A percentile compares a stretch with the other conserved stretches of the same genome.
Conservation (phyloP, 2,329 filamentous ascomycete species). For the Colletotrichum cuscutae region DNA sequence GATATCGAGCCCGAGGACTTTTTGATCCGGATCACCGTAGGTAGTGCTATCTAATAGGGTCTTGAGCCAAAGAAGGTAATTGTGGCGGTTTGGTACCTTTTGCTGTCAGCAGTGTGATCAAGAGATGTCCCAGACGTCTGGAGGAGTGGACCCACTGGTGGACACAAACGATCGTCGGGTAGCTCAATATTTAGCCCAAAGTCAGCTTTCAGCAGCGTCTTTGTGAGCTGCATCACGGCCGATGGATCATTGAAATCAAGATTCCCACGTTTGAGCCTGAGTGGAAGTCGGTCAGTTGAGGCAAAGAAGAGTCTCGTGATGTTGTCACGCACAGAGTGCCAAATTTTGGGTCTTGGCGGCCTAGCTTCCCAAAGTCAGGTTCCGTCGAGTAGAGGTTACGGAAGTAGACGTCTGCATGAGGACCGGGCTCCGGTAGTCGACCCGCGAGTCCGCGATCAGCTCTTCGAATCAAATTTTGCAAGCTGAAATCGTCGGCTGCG, state of each 20-base stretch:
- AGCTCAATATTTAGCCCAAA: slow-evolving; percentile 79
- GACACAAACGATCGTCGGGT: slow-evolving; percentile 84
- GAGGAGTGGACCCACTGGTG: slow-evolving; percentile 68
- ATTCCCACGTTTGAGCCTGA: slow-evolving; percentile 56
- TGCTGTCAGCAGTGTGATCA: neutral
- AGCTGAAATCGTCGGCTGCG: slow-evolving; percentile 9
- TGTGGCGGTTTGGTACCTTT: slow-evolving; percentile 76
- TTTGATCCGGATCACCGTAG: slow-evolving; percentile 58
- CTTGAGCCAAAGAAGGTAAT: slow-evolving; percentile 92
- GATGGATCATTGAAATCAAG: slow-evolving; percentile 85
- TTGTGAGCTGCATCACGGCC: slow-evolving; percentile 84
- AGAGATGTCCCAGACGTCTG: neutral
- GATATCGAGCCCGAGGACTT: slow-evolving; percentile 80
- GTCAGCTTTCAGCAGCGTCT: slow-evolving; percentile 78
- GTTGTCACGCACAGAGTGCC: slow-evolving; percentile 48
- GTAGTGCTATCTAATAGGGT: slow-evolving; percentile 78
- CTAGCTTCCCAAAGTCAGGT: slow-evolving; percentile 56
- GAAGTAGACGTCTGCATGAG: slow-evolving; percentile 34
- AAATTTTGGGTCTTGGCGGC: slow-evolving; percentile 53
- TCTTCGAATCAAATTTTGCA: neutral
- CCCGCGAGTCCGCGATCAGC: neutral
- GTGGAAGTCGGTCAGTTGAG: neutral
- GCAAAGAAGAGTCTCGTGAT: neutral
- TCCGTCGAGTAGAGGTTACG: slow-evolving; percentile 52
- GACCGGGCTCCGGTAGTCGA: slow-evolving; percentile 9